These are phyloP conservation scores for Kingdonia uniflora DNA, from an alignment of 164 flowering plant species.

Conservation along the genomic window DNA sequence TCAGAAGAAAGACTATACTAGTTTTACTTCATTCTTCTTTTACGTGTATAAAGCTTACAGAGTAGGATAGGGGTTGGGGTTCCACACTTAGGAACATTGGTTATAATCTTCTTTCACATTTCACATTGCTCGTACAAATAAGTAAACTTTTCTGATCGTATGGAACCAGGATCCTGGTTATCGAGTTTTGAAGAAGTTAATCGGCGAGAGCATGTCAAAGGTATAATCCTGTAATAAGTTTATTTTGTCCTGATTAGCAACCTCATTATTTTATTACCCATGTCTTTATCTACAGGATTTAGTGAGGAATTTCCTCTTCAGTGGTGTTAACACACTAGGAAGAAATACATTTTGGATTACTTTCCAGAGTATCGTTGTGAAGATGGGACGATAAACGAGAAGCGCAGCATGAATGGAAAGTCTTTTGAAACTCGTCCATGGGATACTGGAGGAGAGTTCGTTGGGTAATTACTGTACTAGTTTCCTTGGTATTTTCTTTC, in stretches of 20 bases:
- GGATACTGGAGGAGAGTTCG: constrained; percentile 61
- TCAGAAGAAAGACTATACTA: too few species aligned
- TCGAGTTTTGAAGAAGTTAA: constrained; percentile 47
- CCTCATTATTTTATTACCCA: not conserved
- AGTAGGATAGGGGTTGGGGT: not conserved
- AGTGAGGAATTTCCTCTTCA: constrained; percentile 64
- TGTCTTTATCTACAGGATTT: constrained; percentile 34
- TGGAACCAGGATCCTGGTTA: constrained; percentile 82
- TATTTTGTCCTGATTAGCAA: not conserved
- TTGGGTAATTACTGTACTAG: constrained; percentile 21
- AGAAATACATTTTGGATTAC: constrained; percentile 66
- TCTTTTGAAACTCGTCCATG: constrained; percentile 83
- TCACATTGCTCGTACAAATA: not conserved
- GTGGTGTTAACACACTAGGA: constrained; percentile 62
- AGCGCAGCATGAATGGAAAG: constrained; percentile 75
- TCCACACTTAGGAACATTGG: not conserved
- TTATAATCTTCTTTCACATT: not conserved
- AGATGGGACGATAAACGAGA: constrained; percentile 62
- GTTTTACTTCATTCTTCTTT: too few species aligned
- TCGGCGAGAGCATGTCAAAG: constrained; percentile 66
- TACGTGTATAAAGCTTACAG: too few species aligned
- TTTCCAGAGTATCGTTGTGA: constrained; percentile 70
- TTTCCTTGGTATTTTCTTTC: too few species aligned
- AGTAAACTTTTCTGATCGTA: constrained; percentile 1
- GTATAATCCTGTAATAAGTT: constrained; percentile 27